These are phyloP conservation scores for Lyophyllum atratum DNA, from an alignment of 768 basidiomycete species.

Conservation along the genomic window DNA sequence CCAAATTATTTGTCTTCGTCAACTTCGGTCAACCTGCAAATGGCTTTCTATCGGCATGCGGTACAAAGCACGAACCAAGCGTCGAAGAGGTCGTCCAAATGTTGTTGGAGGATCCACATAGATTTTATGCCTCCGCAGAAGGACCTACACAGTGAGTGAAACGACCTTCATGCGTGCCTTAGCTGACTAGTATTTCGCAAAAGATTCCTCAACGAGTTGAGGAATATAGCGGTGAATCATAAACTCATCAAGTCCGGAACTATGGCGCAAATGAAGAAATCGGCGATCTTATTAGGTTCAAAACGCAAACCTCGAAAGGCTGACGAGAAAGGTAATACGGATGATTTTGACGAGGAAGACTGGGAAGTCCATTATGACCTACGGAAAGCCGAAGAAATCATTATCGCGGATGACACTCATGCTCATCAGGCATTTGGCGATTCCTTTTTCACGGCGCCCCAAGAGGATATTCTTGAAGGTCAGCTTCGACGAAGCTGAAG, in stretches of 20 bases:
- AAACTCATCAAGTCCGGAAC: slow-evolving; percentile 55
- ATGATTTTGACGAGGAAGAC: slow-evolving; percentile 68
- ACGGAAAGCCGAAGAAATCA: slow-evolving; percentile 65
- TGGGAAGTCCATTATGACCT: slow-evolving; percentile 77
- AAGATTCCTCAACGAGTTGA: slow-evolving; percentile 83
- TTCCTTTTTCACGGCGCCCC: slow-evolving; percentile 74
- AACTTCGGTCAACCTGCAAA: slow-evolving; percentile 86
- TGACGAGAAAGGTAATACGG: slow-evolving; percentile 27
- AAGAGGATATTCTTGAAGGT: slow-evolving; percentile 93
- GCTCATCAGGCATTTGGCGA: slow-evolving; percentile 79
- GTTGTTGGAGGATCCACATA: slow-evolving; percentile 65
- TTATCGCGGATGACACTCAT: slow-evolving; percentile 87
- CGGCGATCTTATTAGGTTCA: slow-evolving; percentile 74
- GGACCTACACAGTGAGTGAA: slow-evolving; percentile 63
- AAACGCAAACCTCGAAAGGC: slow-evolving; percentile 52
- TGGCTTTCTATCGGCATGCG: slow-evolving; percentile 82
- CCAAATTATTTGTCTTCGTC: slow-evolving; percentile 84
- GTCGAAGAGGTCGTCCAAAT: slow-evolving; percentile 79
- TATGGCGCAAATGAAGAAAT: slow-evolving; percentile 62
- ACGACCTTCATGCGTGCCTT: background rate
- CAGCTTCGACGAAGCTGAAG: background rate
- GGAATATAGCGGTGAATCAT: slow-evolving; percentile 82
- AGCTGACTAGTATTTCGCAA: background rate
- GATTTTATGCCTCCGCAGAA: slow-evolving; percentile 72
- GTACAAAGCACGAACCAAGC: slow-evolving; percentile 85